A percentile compares a stretch with the other conserved stretches of the same genome.
Conservation (phyloP, 345 rosid species). For the Erodium maritimum region DNA sequence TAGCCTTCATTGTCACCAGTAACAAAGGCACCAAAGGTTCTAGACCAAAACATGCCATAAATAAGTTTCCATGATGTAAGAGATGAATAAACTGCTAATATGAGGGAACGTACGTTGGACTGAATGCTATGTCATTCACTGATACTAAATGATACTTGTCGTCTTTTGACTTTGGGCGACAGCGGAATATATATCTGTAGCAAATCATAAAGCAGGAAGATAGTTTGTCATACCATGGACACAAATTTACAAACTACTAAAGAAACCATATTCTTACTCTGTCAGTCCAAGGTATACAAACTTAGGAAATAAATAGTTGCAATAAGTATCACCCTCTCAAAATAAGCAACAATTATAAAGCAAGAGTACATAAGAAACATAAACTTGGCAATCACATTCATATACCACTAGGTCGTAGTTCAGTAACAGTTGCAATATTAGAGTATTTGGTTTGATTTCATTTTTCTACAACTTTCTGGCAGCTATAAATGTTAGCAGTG, state of each 20-base stretch:
- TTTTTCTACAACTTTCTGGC: neutral
- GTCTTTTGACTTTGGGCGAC: conserved; percentile 57
- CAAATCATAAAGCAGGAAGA: conserved; percentile 8
- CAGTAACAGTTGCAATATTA: neutral
- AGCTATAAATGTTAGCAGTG: neutral
- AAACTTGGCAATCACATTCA: neutral
- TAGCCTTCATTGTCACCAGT: conserved; percentile 78
- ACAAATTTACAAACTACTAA: neutral
- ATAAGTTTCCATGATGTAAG: conserved; percentile 4
- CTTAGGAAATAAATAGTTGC: neutral
- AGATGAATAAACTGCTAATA: conserved; percentile 7
- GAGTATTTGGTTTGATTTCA: neutral
- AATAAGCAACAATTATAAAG: neutral
- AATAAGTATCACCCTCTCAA: neutral
- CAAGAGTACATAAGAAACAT: neutral
- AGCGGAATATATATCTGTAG: conserved; percentile 61
- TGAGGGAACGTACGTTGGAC: conserved; percentile 39
- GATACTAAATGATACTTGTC: conserved; percentile 44
- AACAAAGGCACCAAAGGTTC: conserved; percentile 45
- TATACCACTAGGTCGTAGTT: neutral
- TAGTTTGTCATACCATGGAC: neutral
- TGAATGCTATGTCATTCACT: conserved; percentile 59
- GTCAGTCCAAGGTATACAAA: neutral
- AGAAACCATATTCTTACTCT: neutral
- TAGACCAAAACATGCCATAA: conserved; percentile 16